These are phyloP conservation scores for Epichloe brachyelytri DNA, from an alignment of 2,329 filamentous ascomycete species.

Conservation along the genomic window DNA sequence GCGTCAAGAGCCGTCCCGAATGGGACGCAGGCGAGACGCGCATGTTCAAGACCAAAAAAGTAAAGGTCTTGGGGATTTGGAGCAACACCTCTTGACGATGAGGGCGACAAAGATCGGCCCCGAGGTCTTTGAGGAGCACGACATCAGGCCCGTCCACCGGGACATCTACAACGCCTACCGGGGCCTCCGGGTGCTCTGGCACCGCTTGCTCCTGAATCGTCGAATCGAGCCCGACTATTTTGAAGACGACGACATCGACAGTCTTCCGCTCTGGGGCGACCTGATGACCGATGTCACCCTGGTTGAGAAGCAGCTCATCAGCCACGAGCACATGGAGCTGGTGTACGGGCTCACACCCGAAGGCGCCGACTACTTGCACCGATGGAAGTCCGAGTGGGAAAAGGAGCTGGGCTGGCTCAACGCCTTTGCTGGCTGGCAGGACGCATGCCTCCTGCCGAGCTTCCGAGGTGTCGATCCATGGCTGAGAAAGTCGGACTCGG, in stretches of 20 bases:
- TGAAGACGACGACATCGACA: neutral
- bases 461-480: neutral
- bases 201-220: neutral
- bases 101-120: neutral
- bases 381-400: constrained; percentile 2
- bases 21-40: neutral
- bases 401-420: constrained; percentile 9
- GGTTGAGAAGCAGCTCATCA: neutral
- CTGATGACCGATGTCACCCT: neutral
- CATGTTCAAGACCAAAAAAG: neutral
- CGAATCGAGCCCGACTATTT: neutral
- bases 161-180: constrained; percentile 1
- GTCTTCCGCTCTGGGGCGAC: constrained; percentile 1
- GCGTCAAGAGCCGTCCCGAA: neutral
- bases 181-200: neutral
- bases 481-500: neutral
- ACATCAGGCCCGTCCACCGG: neutral
- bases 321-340: neutral
- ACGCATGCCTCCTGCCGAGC: neutral
- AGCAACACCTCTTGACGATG: neutral
- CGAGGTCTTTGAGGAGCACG: neutral
- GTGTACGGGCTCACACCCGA: constrained; percentile 8
- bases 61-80: neutral
- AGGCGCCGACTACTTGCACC: constrained; percentile 3
- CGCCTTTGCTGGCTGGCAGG: constrained; percentile 10